Evolutionary conservation across 2,329 filamentous ascomycete species (phyloP), one percentile per base, ranked within the genome.

Genomic region (Phialophora expanda): DNA sequence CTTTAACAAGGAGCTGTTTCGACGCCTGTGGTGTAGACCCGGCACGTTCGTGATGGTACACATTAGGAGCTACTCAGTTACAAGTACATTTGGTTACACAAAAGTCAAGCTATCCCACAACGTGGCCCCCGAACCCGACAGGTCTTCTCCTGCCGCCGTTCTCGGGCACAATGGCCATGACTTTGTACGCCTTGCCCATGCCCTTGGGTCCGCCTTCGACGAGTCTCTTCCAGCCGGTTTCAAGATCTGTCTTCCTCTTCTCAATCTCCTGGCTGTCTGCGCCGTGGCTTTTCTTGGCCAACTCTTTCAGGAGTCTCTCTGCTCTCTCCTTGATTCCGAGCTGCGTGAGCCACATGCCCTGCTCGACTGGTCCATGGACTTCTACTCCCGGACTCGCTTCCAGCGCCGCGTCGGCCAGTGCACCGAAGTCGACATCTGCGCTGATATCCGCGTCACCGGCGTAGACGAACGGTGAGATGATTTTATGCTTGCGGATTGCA

Each of bases 161-260:
- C 77, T 93, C 90, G 0, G 95, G 95, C 73, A 98, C 76, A 73
- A 99, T 92, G 12, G 93, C 91, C 84, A 99, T 84, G 26, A 88
- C 93, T 80, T 98, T 97, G 77, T 99, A 99, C 24, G 97, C 82
- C 80, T 89, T 93, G 0, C 95, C 95, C 95, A 99, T 99, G 0
- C 93, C 94, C 59, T 87, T 88, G 1, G 88, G 90, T 0, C 91
- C 89, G 50, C 87, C 84, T 76, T 97, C 93, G n/a, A 97, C 87
- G 59, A 99, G 80, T 67, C 95, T 84, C 79, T 87, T 89, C 87
- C 92, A 96, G 0, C 90, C 89, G 68, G 82, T 86, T 70, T 92
- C 87, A 34, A 97, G 82, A 59, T 87, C 86, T 70, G 82, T 83
- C 32, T 80, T 85, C 69, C 82, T 83, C 66, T 85, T 82, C 44